Base-by-base conservation (phyloP, 768 basidiomycete genomes). In the Mycena crocata region DNA sequence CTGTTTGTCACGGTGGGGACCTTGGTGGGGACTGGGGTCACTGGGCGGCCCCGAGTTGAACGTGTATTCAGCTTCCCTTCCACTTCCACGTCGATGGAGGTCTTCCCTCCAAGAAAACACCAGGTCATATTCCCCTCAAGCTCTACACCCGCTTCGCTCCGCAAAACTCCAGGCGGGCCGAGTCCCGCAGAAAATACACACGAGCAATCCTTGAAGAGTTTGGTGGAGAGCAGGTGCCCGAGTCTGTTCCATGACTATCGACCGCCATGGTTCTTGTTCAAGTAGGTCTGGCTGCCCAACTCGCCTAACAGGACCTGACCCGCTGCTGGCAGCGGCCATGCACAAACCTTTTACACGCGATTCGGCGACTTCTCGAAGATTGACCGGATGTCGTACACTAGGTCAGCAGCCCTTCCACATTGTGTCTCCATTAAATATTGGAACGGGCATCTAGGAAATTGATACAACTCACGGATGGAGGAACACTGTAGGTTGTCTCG, bases 41-140 rank as follows among this genome's bases (percentile, higher is more conserved):
- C n/a, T n/a, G n/a, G n/a, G n/a, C n/a, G n/a, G n/a, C n/a, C n/a
- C n/a, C n/a, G n/a, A n/a, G n/a, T n/a, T n/a, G n/a, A n/a, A n/a
- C n/a, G n/a, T n/a, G n/a, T n/a, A n/a, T n/a, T n/a, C n/a, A n/a
- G n/a, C n/a, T n/a, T n/a, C n/a, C n/a, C n/a, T n/a, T n/a, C n/a
- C n/a, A n/a, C n/a, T n/a, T n/a, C n/a, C n/a, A 57, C 46, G 57
- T 46, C 57, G 17, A 44, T 57, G 14, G 57, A 57, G 57, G n/a
- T n/a, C n/a, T 35, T 57, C 44, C 57, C 57, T 10, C 4, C 31
- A 14, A 57, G 57, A 46, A 57, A 45, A 35, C 57, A 57, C 44
- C 14, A 4, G 2, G 57, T 57, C 15, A 46, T 57, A 57, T 57
- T 57, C 44, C 57, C 57, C 15, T 4, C 44, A 14, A n/a, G 21